Evolutionary conservation across 139 green algal species (phyloP).

Genomic region (Bryopsis sp.): DNA sequence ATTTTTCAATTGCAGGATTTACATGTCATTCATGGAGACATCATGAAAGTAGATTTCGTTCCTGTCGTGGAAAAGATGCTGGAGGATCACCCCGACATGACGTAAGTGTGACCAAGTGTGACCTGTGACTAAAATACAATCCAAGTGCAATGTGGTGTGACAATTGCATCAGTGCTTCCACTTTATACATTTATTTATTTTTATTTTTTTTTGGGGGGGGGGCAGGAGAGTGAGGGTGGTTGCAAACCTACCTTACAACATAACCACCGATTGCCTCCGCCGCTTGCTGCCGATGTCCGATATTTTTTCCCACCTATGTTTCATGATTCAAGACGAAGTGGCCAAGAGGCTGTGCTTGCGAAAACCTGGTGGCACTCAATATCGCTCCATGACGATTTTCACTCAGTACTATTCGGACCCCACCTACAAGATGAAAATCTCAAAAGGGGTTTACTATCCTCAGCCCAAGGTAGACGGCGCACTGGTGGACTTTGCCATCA

Average conservation of each 20-base stretch:
- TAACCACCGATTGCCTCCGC: constrained; percentile 85
- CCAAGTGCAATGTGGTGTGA: too few relatives aligned
- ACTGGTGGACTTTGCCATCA: constrained; percentile 64
- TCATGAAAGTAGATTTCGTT: constrained; percentile 38
- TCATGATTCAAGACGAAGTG: constrained; percentile 82
- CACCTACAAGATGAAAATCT: constrained; percentile 61
- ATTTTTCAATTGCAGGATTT: constrained; percentile 17
- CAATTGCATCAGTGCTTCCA: too few relatives aligned
- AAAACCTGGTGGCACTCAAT: constrained; percentile 16
- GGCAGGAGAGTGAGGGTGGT: too few relatives aligned
- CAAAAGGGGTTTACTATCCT: constrained; percentile 56
- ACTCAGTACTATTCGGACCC: constrained; percentile 62
- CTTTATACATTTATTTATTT: too few relatives aligned
- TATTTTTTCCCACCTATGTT: constrained; percentile 50
- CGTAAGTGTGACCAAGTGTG: too few relatives aligned
- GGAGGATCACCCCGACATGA: background rate
- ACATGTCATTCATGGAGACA: constrained; percentile 39
- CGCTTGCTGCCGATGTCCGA: constrained; percentile 63
- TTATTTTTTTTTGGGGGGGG: too few relatives aligned
- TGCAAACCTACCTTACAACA: constrained; percentile 95
- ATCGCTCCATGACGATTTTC: constrained; percentile 58
- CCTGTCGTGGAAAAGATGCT: constrained; percentile 23
- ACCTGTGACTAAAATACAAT: too few relatives aligned
- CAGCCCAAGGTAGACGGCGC: constrained; percentile 74
- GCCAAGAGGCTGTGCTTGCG: constrained; percentile 42